Evolutionary conservation across 2,329 filamentous ascomycete genomes (phyloP), one percentile per base, ranked within the genome.

Genomic region (Neodidymelliopsis sp.): DNA sequence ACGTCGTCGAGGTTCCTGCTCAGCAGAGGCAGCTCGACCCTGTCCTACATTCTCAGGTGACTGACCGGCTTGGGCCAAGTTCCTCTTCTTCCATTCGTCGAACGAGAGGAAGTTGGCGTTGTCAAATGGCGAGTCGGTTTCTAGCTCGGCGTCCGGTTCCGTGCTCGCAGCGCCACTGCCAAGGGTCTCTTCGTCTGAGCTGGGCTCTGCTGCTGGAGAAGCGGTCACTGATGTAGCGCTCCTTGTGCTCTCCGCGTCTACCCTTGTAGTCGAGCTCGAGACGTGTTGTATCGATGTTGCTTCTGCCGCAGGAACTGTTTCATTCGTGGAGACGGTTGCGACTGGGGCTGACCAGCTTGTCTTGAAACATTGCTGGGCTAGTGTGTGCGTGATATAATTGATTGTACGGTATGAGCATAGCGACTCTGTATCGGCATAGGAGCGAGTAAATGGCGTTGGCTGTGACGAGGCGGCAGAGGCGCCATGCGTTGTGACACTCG

Each of bases 71-170:
- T 91, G 90, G 40, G 87, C 89, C 13, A 97, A 77, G 75, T 96
- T 96, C 78, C 92, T 89, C 66, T 88, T 90, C 76, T 96, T 97
- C 94, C 94, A 99, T 65, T 97, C 93, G 70, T 97, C 94, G 63
- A 99, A 99, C 0, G 94, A 97, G 63, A 97, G 85, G 71, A 97
- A 97, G 6, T 91, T 87, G 34, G 87, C 83, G 59, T 90, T 89
- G 64, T 90, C 87, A 9, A 88, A 77, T 1, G 83, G 80, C 2
- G 84, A 86, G 36, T 89, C 88, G 5, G 79, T 78, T 48, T 89
- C 86, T 12, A 78, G 68, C 44, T 85, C 81, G 9, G 77, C 69
- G 29, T 84, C 81, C 12, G 67, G 46, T 16, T 69, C 60, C 15
- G 55, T 54, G 49, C 47, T 51, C 38, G 57, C 37, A 19, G 62